Percentiles rank a stretch among this genome's conserved stretches.
These are phyloP conservation scores for Plasmopara viticola DNA, from an alignment of 352 stramenopile species.

Conservation along the genomic window DNA sequence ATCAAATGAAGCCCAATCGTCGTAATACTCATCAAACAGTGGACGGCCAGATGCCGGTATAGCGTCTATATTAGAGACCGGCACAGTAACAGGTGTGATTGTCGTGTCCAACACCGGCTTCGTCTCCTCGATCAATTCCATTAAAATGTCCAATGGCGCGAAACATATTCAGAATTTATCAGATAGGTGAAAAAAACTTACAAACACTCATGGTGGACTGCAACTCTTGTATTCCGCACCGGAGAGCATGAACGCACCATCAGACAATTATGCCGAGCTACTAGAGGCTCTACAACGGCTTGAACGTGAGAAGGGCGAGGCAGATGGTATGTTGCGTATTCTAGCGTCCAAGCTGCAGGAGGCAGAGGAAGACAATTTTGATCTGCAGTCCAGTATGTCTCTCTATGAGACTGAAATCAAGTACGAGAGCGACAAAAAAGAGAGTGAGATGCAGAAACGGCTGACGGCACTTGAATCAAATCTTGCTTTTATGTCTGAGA, in stretches of 20 bases:
- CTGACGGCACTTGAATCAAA: slow-evolving; percentile 51
- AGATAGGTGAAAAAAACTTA: slow-evolving; percentile 2
- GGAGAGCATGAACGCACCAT: slow-evolving; percentile 9
- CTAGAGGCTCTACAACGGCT: slow-evolving; percentile 32
- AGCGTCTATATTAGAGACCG: not conserved
- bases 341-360: slow-evolving; percentile 39
- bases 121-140: slow-evolving; percentile 25
- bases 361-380: slow-evolving; percentile 56
- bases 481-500: slow-evolving; percentile 40
- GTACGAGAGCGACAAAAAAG: slow-evolving; percentile 34
- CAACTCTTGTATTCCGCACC: slow-evolving; percentile 17
- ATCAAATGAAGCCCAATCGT: slow-evolving; percentile 71
- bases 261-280: slow-evolving; percentile 13
- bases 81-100: slow-evolving; percentile 2
- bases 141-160: slow-evolving; percentile 6
- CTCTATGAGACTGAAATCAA: slow-evolving; percentile 46
- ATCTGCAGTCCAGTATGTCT: slow-evolving; percentile 46
- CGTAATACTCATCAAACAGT: slow-evolving; percentile 70
- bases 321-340: slow-evolving; percentile 49
- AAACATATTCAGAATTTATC: slow-evolving; percentile 8
- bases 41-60: slow-evolving; percentile 6
- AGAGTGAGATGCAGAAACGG: slow-evolving; percentile 35
- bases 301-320: slow-evolving; percentile 47
- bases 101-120: slow-evolving; percentile 10
- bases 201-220: slow-evolving; percentile 4